Conservation (phyloP, 75 land plant genomes). For the Chamaecyparis obtusa region DNA sequence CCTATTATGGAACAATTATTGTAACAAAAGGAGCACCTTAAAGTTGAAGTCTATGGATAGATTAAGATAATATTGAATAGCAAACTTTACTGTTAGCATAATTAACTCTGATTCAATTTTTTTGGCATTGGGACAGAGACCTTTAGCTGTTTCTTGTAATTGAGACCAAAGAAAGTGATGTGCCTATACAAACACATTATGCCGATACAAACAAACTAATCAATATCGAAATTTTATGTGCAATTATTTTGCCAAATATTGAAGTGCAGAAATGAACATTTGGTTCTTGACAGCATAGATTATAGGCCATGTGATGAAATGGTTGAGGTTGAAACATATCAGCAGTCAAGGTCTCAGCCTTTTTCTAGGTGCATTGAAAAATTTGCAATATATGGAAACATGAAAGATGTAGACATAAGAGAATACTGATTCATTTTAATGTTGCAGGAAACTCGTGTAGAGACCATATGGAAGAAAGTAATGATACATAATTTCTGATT, state of each 20-base stretch:
- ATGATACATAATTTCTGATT: background rate
- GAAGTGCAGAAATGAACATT: background rate
- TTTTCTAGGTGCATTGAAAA: background rate
- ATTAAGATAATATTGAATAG: background rate
- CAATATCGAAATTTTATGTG: background rate
- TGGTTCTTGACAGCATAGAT: background rate
- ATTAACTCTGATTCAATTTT: background rate
- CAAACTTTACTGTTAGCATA: background rate
- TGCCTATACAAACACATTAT: background rate
- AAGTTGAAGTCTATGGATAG: background rate
- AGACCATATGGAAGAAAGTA: background rate
- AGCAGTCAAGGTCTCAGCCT: background rate
- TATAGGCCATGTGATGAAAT: background rate
- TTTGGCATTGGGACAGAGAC: background rate
- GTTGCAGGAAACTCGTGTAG: background rate
- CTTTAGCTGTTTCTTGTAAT: background rate
- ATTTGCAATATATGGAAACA: background rate
- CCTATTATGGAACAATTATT: background rate
- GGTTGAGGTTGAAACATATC: background rate
- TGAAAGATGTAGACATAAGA: background rate
- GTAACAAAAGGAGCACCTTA: background rate
- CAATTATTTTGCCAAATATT: background rate
- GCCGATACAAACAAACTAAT: background rate
- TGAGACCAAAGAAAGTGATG: background rate
- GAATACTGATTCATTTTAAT: background rate